A percentile compares a stretch with the other conserved stretches of the same genome.
phyloP scores from a whole-genome alignment of 805 yeast species.

The Debaryomyces castellii region DNA sequence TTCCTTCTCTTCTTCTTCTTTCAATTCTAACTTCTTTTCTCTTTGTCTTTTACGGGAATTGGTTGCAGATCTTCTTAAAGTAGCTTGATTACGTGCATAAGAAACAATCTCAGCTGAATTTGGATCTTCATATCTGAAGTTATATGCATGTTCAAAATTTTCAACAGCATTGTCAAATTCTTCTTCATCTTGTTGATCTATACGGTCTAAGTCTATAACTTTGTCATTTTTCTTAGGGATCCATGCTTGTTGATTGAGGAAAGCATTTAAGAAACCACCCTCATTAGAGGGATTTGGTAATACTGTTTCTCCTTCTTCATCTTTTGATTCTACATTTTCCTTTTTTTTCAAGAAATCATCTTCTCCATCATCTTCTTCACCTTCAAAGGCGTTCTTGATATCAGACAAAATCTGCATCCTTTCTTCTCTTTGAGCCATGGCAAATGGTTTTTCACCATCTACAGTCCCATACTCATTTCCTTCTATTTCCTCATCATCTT shows the following conservation, averaged over 20 bases:
- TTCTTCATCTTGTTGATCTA: conserved; percentile 64
- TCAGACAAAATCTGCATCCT: conserved; percentile 71
- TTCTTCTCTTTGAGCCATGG: conserved; percentile 72
- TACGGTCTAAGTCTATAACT: conserved; percentile 49
- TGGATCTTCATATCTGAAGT: conserved; percentile 93
- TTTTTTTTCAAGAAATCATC: conserved; percentile 62
- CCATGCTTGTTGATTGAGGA: conserved; percentile 83
- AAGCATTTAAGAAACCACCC: conserved; percentile 70
- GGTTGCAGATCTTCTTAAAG: conserved; percentile 77
- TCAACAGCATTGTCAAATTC: conserved; percentile 93
- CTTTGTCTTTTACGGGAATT: conserved; percentile 80
- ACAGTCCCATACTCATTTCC: conserved; percentile 41
- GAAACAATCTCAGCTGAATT: conserved; percentile 86
- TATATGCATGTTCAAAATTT: conserved; percentile 86
- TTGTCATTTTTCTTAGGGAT: conserved; percentile 70
- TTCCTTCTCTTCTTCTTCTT: conserved; percentile 49
- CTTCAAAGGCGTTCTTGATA: conserved; percentile 64
- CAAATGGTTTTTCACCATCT: conserved; percentile 66
- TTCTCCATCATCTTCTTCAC: conserved; percentile 41
- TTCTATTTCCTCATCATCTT: conserved; percentile 50
- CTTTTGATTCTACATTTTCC: conserved; percentile 21
- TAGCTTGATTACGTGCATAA: conserved; percentile 92
- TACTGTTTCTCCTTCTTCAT: conserved; percentile 21
- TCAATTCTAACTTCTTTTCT: conserved; percentile 61
- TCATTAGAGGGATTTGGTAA: conserved; percentile 68